Evolutionary conservation across 129 eudicot species (phyloP), one percentile per base, ranked within the genome.

Genomic region (Centella asiatica): DNA sequence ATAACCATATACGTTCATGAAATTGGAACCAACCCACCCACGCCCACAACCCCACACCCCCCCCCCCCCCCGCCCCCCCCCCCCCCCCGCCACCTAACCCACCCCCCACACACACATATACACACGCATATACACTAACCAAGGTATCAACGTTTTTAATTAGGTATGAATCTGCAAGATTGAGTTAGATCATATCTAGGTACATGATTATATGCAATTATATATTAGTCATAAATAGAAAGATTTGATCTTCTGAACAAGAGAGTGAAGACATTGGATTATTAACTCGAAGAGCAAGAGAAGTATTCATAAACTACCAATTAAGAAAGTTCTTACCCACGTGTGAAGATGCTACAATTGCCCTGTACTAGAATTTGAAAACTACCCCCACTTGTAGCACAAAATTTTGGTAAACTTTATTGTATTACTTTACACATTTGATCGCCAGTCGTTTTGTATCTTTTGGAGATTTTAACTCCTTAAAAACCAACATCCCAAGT

Each of bases 261-360:
- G n/a, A n/a, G n/a, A n/a, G n/a, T n/a, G n/a, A n/a, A n/a, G n/a
- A n/a, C n/a, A n/a, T n/a, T n/a, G n/a, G n/a, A n/a, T n/a, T n/a
- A n/a, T n/a, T n/a, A n/a, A n/a, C n/a, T n/a, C n/a, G n/a, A n/a
- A n/a, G n/a, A n/a, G n/a, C n/a, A n/a, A 76, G 13, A 0, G 46
- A 67, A 50, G 50, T 34, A 56, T 50, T 67, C 50, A 75, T 75
- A 53, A 75, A 63, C 71, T 63, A 56, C 80, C n/a, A n/a, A n/a
- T n/a, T n/a, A 39, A 67, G 51, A 69, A 52, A 52, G 50, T 55
- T 53, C 44, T 64, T 42, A 64, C 62, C 69, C 78, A 69, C 73
- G 78, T 73, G 78, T 69, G 61, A 78, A 73, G 83, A 78, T 78
- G 69, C 77, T 65, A 11, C 40, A 22, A 36, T 44, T 13, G 45